phyloP scores from a whole-genome alignment of 2,329 filamentous ascomycete genomes.

The Alternaria sp. region DNA sequence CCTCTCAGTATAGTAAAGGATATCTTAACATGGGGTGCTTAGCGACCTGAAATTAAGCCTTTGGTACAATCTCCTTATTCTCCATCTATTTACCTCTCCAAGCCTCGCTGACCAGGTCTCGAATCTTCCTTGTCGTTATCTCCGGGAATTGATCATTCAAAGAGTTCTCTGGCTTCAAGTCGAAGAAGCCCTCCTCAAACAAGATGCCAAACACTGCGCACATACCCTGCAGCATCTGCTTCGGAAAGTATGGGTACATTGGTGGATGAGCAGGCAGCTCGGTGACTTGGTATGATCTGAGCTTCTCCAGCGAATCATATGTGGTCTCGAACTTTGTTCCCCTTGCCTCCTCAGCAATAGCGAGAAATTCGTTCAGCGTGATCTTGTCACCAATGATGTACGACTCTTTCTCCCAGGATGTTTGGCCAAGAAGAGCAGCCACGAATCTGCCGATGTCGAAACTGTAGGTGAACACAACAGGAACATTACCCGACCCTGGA shows the following conservation, averaged over 20 bases:
- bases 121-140: not conserved
- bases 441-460: conserved; percentile 23
- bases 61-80: rapidly evolving
- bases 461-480: conserved; percentile 23
- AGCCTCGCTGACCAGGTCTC: not conserved
- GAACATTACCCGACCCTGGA: conserved; percentile 23
- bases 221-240: conserved; percentile 7
- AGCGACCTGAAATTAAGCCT: no score
- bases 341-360: not conserved
- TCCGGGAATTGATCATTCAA: not conserved
- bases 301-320: conserved; percentile 21
- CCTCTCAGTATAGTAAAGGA: no score
- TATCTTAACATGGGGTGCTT: no score
- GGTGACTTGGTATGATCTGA: conserved; percentile 21
- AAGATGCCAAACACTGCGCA: not conserved
- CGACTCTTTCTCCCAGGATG: not conserved
- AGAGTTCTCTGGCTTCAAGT: not conserved
- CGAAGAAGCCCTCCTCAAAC: not conserved
- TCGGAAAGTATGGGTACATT: conserved; percentile 19
- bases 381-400: not conserved
- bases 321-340: not conserved
- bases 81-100: not conserved
- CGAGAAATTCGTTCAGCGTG: not conserved
- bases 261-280: conserved; percentile 21
- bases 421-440: conserved; percentile 8